Evolutionary conservation across 306 rosid species (phyloP), one percentile per base, ranked within the genome.

Genomic region (Prinsepia uniflora): DNA sequence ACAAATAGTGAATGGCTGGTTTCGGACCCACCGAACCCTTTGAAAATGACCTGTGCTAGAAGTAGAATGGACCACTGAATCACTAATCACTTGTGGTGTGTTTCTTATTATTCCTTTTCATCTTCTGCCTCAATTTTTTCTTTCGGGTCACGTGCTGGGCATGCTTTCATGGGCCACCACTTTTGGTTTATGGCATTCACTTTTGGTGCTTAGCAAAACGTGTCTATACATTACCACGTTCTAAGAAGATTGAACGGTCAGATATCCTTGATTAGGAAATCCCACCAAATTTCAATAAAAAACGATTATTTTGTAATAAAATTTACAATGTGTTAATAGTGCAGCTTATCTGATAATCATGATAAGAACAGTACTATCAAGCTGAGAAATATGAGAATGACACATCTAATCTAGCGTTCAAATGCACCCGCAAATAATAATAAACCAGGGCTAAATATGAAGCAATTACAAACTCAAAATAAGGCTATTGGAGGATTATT

Each of bases 1-100:
- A 3, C 82, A 73, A 7, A 90, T 88, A 12, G 81, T 75, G 11
- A 75, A 74, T 34, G 97, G 96, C 53, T 81, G 87, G n/a, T 80
- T 81, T 87, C 92, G 10, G 92, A 90, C 68, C 96, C 98, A 47
- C 96, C 91, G 9, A 74, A 81, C 79, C 86, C 88, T 24, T 62
- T 88, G 80, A 83, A 77, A 30, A 71, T 74, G 84, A 90, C 94
- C 8, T 87, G 97, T 63, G 74, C 15, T 4, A 48, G 24, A 57
- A 30, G 34, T 49, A 6, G 34, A 55, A 30, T 2, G 67, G 75
- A 50, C 78, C 77, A 50, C 24, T 72, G 45, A 67, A 53, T 40
- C 76, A 53, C 66, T 11, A 2, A 5, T 15, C 63, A 42, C 22
- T 43, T 17, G 59, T 52, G 46, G 63, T 4, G 15, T 30, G 63